Evolutionary conservation across 768 basidiomycete genomes (phyloP), one percentile per base, ranked within the genome.

Genomic region (Mycena sanguinolenta): DNA sequence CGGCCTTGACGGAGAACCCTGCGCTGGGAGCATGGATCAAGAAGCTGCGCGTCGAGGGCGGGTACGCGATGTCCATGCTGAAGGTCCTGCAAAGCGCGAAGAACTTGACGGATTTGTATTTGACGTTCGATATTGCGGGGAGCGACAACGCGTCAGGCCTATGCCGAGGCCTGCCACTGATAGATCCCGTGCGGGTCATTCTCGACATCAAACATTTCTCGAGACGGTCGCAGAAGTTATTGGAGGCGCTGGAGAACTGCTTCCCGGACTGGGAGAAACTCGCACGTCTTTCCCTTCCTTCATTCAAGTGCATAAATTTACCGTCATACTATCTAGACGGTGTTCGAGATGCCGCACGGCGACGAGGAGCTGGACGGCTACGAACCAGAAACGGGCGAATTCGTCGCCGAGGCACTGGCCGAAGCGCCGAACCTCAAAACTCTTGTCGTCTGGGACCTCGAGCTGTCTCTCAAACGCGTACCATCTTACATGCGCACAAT

Each of bases 1-100:
- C 25, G 13, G 25, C 52, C 19, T 54, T 71, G 5, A 44, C 16
- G 19, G 14, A 21, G 4, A 65, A 66, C 49, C 64, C 70, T 5
- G 52, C 55, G 9, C 52, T 71, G 4, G 70, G 70, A 7, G 13
- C 32, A 13, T 65, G 61, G 30, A 60, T 71, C 53, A 71, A 71
- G 55, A 60, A 66, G 38, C 21, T 66, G 9, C 65, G n/a, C n/a
- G n/a, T n/a, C n/a, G n/a, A n/a, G n/a, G n/a, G n/a, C n/a, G n/a
- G n/a, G n/a, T n/a, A n/a, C 23, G 59, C 34, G 12, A 53, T 58
- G 42, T 61, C 65, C 10, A 67, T 67, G 65, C 39, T 52, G 44
- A 63, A 65, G 19, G 65, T 72, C 44, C 58, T 72, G n/a, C 16
- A 61, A 27, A 28, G 14, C 17, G 25, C 66, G 1, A 4, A 10